Evolutionary conservation across 169 alveolate genomes (phyloP).

Genomic region (Ichthyophthirius multifiliis): DNA sequence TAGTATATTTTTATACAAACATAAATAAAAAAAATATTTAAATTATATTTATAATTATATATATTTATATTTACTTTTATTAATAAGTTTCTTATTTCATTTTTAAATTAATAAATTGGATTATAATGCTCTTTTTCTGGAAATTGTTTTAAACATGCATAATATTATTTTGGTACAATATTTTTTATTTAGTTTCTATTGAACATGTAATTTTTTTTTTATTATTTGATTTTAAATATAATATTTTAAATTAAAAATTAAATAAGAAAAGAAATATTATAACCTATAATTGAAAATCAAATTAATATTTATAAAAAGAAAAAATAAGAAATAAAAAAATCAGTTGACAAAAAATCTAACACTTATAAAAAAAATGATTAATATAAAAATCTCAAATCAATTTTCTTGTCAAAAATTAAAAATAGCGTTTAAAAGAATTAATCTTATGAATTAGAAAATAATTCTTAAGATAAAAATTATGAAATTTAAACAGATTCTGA

Average conservation of each 20-base stretch:
- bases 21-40: too few relatives aligned
- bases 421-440: too few relatives aligned
- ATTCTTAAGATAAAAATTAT: too few relatives aligned
- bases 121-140: constrained; percentile 5
- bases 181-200: neutral
- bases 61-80: neutral
- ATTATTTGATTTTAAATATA: neutral
- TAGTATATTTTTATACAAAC: too few relatives aligned
- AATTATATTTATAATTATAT: neutral
- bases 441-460: too few relatives aligned
- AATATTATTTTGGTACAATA: constrained; percentile 24
- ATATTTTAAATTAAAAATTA: neutral
- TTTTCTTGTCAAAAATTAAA: too few relatives aligned
- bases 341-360: too few relatives aligned
- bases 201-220: neutral
- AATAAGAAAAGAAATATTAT: constrained; percentile 1
- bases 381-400: too few relatives aligned
- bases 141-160: constrained; percentile 24
- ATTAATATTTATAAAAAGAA: neutral
- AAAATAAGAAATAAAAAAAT: neutral
- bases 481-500: too few relatives aligned
- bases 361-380: too few relatives aligned
- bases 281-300: neutral
- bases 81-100: neutral
- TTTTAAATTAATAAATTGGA: neutral